Evolutionary conservation across 225 moss, liverwort and hornwort species (phyloP).

Genomic region (Sphagnum contortum): DNA sequence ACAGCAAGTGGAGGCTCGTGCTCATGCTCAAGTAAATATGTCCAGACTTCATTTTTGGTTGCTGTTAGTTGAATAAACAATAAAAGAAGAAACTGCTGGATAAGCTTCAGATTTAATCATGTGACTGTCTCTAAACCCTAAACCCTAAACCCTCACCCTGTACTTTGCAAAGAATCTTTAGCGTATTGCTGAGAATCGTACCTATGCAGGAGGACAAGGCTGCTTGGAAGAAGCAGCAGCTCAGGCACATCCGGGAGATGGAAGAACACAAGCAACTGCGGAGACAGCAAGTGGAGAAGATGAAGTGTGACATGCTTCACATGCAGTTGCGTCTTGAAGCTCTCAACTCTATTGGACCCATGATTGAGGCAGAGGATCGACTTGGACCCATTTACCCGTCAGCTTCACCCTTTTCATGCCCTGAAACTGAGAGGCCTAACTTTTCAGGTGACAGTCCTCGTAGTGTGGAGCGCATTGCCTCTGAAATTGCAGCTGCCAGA

Average conservation of each 20-base stretch:
- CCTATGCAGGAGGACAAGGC: constrained; percentile 28
- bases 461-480: constrained; percentile 22
- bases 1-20: constrained; percentile 38
- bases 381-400: constrained; percentile 5
- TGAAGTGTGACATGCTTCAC: constrained; percentile 42
- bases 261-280: constrained; percentile 33
- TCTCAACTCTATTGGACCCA: constrained; percentile 6
- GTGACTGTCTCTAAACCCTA: too few relatives aligned
- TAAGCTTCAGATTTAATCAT: too few relatives aligned
- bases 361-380: constrained; percentile 20
- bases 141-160: too few relatives aligned
- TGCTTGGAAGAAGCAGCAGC: constrained; percentile 39
- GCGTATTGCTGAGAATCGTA: too few relatives aligned
- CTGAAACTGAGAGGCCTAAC: constrained; percentile 3
- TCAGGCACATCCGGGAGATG: constrained; percentile 23
- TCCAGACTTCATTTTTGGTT: too few relatives aligned
- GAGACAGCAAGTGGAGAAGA: constrained; percentile 35
- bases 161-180: too few relatives aligned
- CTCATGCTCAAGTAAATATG: constrained; percentile 27
- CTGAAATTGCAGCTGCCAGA: constrained; percentile 16
- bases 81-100: too few relatives aligned
- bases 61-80: too few relatives aligned
- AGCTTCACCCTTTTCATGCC: constrained; percentile 8
- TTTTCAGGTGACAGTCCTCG: constrained; percentile 11
- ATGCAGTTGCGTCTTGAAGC: constrained; percentile 30